These are phyloP conservation scores for Coniochaeta sp. DNA, from an alignment of 2,329 filamentous ascomycete genomes.

Conservation along the genomic window DNA sequence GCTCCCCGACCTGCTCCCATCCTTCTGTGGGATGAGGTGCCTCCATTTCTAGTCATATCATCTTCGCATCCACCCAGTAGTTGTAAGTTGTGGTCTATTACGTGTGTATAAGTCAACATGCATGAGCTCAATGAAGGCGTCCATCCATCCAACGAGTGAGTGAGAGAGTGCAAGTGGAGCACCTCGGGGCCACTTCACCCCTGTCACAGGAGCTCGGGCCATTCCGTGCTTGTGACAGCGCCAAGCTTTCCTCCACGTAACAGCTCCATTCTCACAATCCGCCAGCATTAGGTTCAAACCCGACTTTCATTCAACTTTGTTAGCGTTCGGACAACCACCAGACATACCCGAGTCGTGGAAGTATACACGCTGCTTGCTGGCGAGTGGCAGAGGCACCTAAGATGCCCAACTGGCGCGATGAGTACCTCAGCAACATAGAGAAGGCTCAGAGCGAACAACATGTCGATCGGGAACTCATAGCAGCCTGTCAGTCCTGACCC, in stretches of 20 bases:
- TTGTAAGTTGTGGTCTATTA: neutral
- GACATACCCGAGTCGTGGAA: neutral
- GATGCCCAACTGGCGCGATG: constrained; percentile 69
- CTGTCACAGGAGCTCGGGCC: too few relatives aligned
- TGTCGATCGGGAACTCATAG: constrained; percentile 60
- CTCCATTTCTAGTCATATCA: constrained; percentile 42
- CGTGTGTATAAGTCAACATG: neutral
- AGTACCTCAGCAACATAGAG: constrained; percentile 70
- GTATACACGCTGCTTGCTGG: neutral
- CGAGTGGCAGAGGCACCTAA: constrained; percentile 7
- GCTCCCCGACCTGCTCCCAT: constrained; percentile 90
- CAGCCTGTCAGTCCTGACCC: constrained; percentile 58
- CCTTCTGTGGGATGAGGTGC: constrained; percentile 66
- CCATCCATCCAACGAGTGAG: too few relatives aligned
- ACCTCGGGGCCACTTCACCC: too few relatives aligned
- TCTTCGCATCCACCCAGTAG: constrained; percentile 8
- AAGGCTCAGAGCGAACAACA: constrained; percentile 62
- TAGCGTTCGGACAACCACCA: neutral
- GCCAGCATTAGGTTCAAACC: neutral
- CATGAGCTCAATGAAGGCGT: neutral
- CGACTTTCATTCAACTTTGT: neutral
- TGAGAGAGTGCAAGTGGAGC: too few relatives aligned
- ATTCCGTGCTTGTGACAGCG: too few relatives aligned
- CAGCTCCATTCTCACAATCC: constrained; percentile 1
- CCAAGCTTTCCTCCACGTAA: too few relatives aligned